Percentiles rank a stretch among this genome's conserved stretches.
Evolutionary conservation across 2,329 filamentous ascomycete genomes (phyloP).

Genomic region (Hymenoscyphus scutula): DNA sequence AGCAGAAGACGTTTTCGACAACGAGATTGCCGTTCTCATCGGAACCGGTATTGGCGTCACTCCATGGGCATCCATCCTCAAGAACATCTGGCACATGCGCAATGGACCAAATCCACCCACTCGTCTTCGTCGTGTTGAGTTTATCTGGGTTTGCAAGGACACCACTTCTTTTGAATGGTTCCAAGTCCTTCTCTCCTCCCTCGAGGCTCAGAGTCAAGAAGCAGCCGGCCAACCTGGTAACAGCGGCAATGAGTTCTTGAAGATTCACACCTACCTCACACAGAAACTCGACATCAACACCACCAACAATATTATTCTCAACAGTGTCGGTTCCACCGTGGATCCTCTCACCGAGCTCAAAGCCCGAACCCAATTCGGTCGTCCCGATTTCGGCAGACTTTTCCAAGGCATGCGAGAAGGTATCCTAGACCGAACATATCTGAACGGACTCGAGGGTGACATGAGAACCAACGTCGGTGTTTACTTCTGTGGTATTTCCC

Average conservation of each 20-base stretch:
- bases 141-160: constrained; percentile 98
- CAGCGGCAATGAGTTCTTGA: constrained; percentile 78
- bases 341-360: constrained; percentile 92
- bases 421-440: constrained; percentile 80
- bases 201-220: constrained; percentile 79
- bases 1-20: constrained; percentile 94
- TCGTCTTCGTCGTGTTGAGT: constrained; percentile 90
- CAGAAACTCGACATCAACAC: constrained; percentile 90
- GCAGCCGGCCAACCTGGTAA: constrained; percentile 65
- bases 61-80: constrained; percentile 82
- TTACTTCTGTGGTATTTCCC: constrained; percentile 86
- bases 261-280: constrained; percentile 97
- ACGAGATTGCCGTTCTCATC: constrained; percentile 82
- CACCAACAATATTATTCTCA: constrained; percentile 93
- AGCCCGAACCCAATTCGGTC: constrained; percentile 88
- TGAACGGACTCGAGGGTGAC: constrained; percentile 74
- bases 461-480: constrained; percentile 86
- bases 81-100: constrained; percentile 97
- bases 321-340: constrained; percentile 82
- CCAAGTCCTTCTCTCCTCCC: constrained; percentile 85
- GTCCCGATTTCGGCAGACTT: constrained; percentile 81
- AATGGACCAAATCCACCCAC: constrained; percentile 84
- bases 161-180: constrained; percentile 98
- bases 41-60: constrained; percentile 86
- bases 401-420: constrained; percentile 85